These are phyloP conservation scores for Cordia subcordata DNA, from an alignment of 257 asterid genomes.

Conservation along the genomic window DNA sequence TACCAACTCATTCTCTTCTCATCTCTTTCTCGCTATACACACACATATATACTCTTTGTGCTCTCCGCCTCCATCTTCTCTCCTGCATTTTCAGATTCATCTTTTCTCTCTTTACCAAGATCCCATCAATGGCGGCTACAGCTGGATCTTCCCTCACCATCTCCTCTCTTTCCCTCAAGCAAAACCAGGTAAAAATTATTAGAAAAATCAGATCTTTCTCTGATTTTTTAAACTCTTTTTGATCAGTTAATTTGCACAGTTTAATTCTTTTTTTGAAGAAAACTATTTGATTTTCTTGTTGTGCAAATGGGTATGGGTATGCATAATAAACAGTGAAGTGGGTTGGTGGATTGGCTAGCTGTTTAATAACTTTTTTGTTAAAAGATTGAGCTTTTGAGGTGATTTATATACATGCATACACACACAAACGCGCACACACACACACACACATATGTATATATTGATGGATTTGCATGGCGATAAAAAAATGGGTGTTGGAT, in stretches of 20 bases:
- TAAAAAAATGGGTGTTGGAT: neutral
- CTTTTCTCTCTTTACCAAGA: constrained; percentile 2
- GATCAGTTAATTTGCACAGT: neutral
- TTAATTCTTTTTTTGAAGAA: neutral
- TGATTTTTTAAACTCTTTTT: neutral
- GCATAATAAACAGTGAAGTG: too few relatives aligned
- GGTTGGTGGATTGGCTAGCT: too few relatives aligned
- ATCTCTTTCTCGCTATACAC: constrained; percentile 36
- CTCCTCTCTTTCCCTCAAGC: constrained; percentile 51
- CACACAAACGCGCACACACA: too few relatives aligned
- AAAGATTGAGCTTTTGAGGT: neutral
- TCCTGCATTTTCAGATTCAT: neutral
- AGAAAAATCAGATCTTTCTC: neutral
- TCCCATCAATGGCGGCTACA: constrained; percentile 53
- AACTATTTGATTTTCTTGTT: too few relatives aligned
- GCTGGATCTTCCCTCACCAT: constrained; percentile 48
- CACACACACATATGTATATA: neutral
- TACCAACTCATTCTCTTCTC: constrained; percentile 16
- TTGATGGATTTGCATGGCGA: neutral
- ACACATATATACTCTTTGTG: constrained; percentile 18
- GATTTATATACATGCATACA: too few relatives aligned
- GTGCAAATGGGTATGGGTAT: too few relatives aligned
- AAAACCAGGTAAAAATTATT: constrained; percentile 36
- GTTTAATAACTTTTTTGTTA: neutral
- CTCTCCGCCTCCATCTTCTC: constrained; percentile 12